Evolutionary conservation across 2,329 filamentous ascomycete species (phyloP).

Genomic region (Hortaea sp.): DNA sequence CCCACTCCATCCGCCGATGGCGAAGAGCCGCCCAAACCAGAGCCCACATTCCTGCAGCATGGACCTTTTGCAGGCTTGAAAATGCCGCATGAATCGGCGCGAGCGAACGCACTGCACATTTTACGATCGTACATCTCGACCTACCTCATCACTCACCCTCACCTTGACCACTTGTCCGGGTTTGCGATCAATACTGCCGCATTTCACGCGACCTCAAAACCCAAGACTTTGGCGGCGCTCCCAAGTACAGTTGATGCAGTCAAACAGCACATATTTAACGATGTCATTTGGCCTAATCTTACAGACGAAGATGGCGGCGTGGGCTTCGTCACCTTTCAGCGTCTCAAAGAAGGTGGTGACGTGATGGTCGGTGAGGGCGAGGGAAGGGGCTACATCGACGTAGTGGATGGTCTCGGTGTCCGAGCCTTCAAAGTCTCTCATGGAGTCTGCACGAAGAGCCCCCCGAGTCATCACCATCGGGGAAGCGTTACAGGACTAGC

Average conservation of each 20-base stretch:
- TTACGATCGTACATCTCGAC: conserved; percentile 72
- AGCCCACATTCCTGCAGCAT: conserved; percentile 42
- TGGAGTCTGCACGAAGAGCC: conserved; percentile 70
- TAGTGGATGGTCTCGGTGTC: conserved; percentile 80
- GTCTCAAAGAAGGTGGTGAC: conserved; percentile 81
- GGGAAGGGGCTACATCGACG: conserved; percentile 72
- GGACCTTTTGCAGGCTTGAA: conserved; percentile 76
- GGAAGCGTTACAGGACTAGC: conserved; percentile 32
- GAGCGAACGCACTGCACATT: conserved; percentile 73
- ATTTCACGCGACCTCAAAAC: conserved; percentile 62
- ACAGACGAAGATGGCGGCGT: conserved; percentile 94
- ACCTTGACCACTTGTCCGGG: conserved; percentile 85
- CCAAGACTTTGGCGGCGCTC: conserved; percentile 77
- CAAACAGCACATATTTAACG: conserved; percentile 94
- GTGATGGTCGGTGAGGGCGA: conserved; percentile 72
- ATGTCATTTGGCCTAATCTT: conserved; percentile 93
- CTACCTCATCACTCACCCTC: conserved; percentile 92
- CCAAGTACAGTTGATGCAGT: conserved; percentile 85
- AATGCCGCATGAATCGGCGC: conserved; percentile 54
- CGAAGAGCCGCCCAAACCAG: conserved; percentile 14
- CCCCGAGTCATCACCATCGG: conserved; percentile 28
- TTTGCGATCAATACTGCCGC: conserved; percentile 91
- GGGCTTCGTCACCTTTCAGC: conserved; percentile 80
- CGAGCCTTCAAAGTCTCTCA: conserved; percentile 83
- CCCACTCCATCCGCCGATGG: conserved; percentile 7